These are phyloP conservation scores for Geotrichum bryndzae DNA, from an alignment of 1,139 yeast species.

Conservation along the genomic window DNA sequence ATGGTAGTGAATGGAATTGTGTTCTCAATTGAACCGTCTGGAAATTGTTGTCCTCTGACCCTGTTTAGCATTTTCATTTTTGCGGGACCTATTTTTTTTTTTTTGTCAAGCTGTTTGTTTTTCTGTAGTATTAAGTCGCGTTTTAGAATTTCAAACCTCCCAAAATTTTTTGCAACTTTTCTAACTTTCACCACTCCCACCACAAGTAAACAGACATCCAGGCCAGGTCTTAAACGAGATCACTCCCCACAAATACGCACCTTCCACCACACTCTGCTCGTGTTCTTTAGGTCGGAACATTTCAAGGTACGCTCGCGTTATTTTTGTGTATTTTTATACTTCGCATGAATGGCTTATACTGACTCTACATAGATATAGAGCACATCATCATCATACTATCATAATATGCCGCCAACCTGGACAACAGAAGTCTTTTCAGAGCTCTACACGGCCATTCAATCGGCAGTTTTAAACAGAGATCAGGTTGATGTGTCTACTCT, in stretches of 20 bases:
- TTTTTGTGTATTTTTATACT: not conserved
- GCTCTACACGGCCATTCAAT: conserved; percentile 29
- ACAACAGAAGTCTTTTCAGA: conserved; percentile 33
- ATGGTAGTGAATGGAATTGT: not conserved
- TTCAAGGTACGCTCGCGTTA: not conserved
- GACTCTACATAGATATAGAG: not conserved
- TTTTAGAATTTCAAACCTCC: conserved; percentile 2
- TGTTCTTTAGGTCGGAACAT: not conserved
- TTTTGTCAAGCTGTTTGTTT: not conserved
- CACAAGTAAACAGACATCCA: not conserved
- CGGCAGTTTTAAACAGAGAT: conserved; percentile 21
- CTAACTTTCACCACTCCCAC: conserved; percentile 11
- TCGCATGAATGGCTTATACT: not conserved
- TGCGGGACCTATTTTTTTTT: not conserved
- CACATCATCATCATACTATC: not conserved
- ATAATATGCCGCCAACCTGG: conserved; percentile 31
- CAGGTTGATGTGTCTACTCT: conserved; percentile 18
- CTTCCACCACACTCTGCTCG: not conserved
- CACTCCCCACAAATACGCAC: not conserved
- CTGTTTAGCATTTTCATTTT: not conserved
- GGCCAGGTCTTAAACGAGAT: not conserved
- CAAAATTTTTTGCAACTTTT: conserved; percentile 9
- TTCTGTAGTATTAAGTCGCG: not conserved
- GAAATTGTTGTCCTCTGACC: not conserved
- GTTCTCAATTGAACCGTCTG: not conserved